phyloP scores from a whole-genome alignment of 495 filamentous ascomycete genomes.

The Aspergillus taichungensis region DNA sequence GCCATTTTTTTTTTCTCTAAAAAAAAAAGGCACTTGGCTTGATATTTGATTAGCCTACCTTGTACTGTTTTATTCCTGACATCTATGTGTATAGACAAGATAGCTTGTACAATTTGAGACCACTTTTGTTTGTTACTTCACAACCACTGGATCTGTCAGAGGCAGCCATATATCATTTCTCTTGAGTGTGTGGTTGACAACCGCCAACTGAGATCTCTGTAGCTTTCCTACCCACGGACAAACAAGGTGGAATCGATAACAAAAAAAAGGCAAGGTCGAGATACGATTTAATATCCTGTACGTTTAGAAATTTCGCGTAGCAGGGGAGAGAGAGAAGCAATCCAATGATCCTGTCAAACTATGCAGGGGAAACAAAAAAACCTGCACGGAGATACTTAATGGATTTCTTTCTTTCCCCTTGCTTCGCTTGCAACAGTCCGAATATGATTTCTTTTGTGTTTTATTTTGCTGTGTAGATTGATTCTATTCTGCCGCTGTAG shows the following conservation, averaged over 20 bases:
- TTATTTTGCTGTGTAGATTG: no score
- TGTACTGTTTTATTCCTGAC: slow-evolving; percentile 38
- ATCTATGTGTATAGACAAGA: slow-evolving; percentile 45
- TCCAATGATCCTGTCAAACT: slow-evolving; percentile 2
- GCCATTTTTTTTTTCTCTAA: slow-evolving; percentile 3
- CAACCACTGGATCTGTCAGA: slow-evolving; percentile 7
- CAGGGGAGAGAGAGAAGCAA: slow-evolving; percentile 16
- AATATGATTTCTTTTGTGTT: slow-evolving; percentile 26
- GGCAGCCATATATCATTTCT: no score
- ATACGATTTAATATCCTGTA: slow-evolving; percentile 44
- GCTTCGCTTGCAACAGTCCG: slow-evolving; percentile 16
- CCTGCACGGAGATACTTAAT: slow-evolving; percentile 7
- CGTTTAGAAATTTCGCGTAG: slow-evolving; percentile 40
- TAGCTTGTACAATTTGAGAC: slow-evolving; percentile 49
- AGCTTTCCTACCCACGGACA: slow-evolving; percentile 12
- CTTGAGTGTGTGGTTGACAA: slow-evolving; percentile 13
- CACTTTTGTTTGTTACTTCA: slow-evolving; percentile 40
- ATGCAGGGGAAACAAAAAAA: slow-evolving; percentile 7
- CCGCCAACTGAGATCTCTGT: slow-evolving; percentile 10
- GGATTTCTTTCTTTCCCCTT: slow-evolving; percentile 7
- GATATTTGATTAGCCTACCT: slow-evolving; percentile 19
- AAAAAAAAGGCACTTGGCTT: slow-evolving; percentile 23
- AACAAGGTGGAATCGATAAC: slow-evolving; percentile 8
- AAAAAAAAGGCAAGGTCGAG: slow-evolving; percentile 17
- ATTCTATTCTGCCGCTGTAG: no score